Evolutionary conservation across 2,329 filamentous ascomycete genomes (phyloP), one percentile per base, ranked within the genome.

Genomic region (Clarireedia sp.): DNA sequence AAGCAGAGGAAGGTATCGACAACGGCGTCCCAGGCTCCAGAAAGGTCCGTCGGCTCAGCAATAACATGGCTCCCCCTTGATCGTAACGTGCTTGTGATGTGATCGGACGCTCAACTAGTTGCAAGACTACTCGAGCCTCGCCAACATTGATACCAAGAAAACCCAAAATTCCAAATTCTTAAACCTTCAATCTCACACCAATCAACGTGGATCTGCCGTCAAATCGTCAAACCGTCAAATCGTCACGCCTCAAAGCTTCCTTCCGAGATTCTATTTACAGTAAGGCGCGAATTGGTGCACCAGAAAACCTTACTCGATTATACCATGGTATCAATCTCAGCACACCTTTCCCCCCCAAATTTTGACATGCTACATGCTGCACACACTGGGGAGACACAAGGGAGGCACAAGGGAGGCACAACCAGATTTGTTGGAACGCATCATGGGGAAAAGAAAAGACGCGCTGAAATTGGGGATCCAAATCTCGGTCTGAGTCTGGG

Each of bases 71-170:
- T 21, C 12, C 24, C 10, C 41, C 21, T 23, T 45, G 41, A 45
- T 24, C 9, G 17, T 23, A 19, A 19, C 41, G 41, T 23, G 19
- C 41, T 45, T 23, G 41, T 24, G 21, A 45, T 19, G 21, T 19
- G 41, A 45, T 45, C 19, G 38, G 33, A 21, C 3, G 8, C 16
- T 16, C 19, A 2, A 24, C 6, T 4, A 49, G 19, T 8, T 33
- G n/a, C 29, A 44, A 37, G 3, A 17, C 6, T 33, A 9, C 23
- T 51, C 36, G 40, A 44, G 37, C 38, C 17, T 44, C 36, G 24
- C 24, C 40, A 49, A 49, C 24, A 23, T 54, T 49, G 44, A 19
- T 36, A 24, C 38, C 45, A 54, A 45, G 45, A 54, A 54, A 51
- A 33, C 23, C n/a, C 33, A 54, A 54, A 43, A 36, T 36, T 49